Base-by-base conservation (phyloP, 2,329 filamentous ascomycete genomes). In the Colletotrichum siamense region DNA sequence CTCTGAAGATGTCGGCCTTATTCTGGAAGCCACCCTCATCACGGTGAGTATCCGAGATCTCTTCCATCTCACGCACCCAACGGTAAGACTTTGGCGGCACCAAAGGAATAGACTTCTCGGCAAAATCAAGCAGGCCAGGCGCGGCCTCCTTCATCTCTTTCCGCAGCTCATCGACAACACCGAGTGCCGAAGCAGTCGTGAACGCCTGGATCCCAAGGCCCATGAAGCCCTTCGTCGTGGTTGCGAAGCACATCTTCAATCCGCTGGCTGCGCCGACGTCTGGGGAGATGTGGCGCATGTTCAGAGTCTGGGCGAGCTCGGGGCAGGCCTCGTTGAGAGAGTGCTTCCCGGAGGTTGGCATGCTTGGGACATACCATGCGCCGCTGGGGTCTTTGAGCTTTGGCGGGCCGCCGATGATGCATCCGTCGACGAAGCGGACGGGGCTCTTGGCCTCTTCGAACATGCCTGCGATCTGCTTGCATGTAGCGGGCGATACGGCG, bases 81-180 rank as follows among this genome's bases (percentile, higher is more conserved):
- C 94, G 88, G 82, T 95, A 95, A n/a, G 94, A 94, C 84, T 96
- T 96, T 6, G 92, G 91, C 26, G 93, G 89, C 89, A 95, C 94
- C 18, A 83, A 85, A 3, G 89, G 86, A 8, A 95, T 85, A 3
- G 88, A 85, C 34, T 81, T 86, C 79, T 91, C 88, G 0, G 88
- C 91, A 63, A 84, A 81, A 26, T 85, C 82, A 15, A 87, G 86
- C 36, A 87, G 83, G 2, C 81, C 82, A 0, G 93, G 91, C 67
- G 87, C 86, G 73, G 88, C 85, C 12, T 84, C 83, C 8, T 85
- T 83, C 72, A 95, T 83, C 77, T 94, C 91, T 10, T 83, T 82
- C 75, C 89, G 85, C 36, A 96, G 86, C 69, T 92, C 88, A 1
- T 84, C 86, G 1, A 94, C 85, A 1, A 96, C 90, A 13, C 92